Evolutionary conservation across 225 moss, liverwort and hornwort species (phyloP), one percentile per base, ranked within the genome.

Genomic region (Marchantia paleacea): DNA sequence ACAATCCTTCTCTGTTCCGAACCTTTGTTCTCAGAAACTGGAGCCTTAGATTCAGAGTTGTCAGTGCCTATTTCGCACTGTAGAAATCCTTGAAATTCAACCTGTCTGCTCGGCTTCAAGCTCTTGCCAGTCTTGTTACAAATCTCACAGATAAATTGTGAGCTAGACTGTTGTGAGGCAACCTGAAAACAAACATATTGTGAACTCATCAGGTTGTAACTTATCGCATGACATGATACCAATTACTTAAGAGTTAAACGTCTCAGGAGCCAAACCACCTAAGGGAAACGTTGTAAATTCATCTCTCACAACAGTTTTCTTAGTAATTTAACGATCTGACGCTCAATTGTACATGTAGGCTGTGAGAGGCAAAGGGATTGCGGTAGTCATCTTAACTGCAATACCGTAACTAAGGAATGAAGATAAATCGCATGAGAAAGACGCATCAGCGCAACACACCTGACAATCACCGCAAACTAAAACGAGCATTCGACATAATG

Each of bases 401-500:
- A 39, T 39, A 39, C 39, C 39, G 39, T 39, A 39, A 39, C 39
- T 39, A 39, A 39, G 39, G 39, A 39, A 39, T 39, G 39, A 2
- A 39, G 39, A 39, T 5, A 39, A 39, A 39, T 39, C 39, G 39
- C 39, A 39, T 39, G 39, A 39, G 39, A 39, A 39, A 39, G 39
- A 39, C 39, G 2, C 39, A 39, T 39, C 3, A 39, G 39, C 39
- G 47, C 0, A 26, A 77, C 86, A 30, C 66, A 91, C 96, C 93
- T 95, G 99, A 82, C 99, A 99, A 57, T 52, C 67, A 72, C 50
- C 66, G 84, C 99, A 99, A 68, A 99, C 81, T 18, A 99, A 89
- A 68, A 99, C 91, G 48, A 93, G 93, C 80, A 99, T 90, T 62
- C 95, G 90, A 89, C 95, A 99, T 49, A 87, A 81, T 8, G 89